Conservation (phyloP, 2,329 filamentous ascomycete genomes). For the Aspergillus sp. region DNA sequence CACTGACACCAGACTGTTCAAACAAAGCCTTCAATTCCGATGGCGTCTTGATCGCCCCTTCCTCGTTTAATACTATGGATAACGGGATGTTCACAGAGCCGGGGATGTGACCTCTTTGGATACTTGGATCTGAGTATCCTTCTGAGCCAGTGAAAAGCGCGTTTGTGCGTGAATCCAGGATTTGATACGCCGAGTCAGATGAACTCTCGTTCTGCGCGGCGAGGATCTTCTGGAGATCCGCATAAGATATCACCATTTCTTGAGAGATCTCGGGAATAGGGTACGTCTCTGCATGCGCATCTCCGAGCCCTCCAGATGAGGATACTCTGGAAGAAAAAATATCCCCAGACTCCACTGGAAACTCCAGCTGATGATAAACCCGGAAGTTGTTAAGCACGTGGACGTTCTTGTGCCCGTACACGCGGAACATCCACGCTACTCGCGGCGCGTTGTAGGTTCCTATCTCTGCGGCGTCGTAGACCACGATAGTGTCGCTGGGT, state of each 20-base stretch:
- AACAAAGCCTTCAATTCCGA: constrained; percentile 15
- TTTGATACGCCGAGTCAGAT: constrained; percentile 8
- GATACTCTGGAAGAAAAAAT: background rate
- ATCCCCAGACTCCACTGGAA: constrained; percentile 15
- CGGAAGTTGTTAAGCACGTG: constrained; percentile 34
- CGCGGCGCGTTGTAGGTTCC: constrained; percentile 31
- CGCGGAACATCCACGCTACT: constrained; percentile 27
- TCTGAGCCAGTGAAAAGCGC: constrained; percentile 21
- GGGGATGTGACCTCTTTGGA: constrained; percentile 27
- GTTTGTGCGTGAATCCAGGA: constrained; percentile 22
- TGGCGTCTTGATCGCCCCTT: constrained; percentile 11
- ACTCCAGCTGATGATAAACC: constrained; percentile 19
- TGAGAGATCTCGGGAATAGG: background rate
- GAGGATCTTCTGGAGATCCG: constrained; percentile 14
- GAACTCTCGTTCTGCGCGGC: background rate
- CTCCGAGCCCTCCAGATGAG: background rate
- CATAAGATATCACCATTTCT: constrained; percentile 13
- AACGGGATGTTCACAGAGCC: constrained; percentile 27
- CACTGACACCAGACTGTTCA: constrained; percentile 16
- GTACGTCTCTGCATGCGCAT: constrained; percentile 1
- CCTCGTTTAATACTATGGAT: constrained; percentile 16
- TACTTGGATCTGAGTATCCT: constrained; percentile 12
- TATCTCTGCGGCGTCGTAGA: constrained; percentile 29
- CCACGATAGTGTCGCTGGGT: constrained; percentile 25
- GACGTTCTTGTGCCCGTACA: constrained; percentile 27